Evolutionary conservation across 2,329 filamentous ascomycete species (phyloP).

Genomic region (Gaeumannomyces tritici): DNA sequence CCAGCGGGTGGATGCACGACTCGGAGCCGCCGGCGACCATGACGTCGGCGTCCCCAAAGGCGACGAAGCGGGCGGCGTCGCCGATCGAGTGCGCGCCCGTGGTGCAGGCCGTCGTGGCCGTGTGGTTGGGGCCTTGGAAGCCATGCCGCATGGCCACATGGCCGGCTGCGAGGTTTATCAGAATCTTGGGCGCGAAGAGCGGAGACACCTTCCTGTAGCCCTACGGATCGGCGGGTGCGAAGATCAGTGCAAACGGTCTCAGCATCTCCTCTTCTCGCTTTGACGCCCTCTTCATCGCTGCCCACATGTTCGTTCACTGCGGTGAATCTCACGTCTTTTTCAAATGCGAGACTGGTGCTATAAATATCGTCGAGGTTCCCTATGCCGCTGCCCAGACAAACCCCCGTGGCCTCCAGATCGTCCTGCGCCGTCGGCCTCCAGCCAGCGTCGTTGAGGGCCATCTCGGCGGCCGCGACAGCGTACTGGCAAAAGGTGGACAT

Average conservation of each 20-base stretch:
- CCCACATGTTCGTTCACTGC: neutral
- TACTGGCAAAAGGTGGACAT: slow-evolving; percentile 93
- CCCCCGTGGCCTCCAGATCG: slow-evolving; percentile 69
- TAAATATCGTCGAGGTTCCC: slow-evolving; percentile 90
- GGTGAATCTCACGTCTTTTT: slow-evolving; percentile 50
- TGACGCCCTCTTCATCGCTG: neutral
- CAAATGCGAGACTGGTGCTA: slow-evolving; percentile 67
- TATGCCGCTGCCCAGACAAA: slow-evolving; percentile 91
- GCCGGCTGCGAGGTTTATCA: slow-evolving; percentile 92
- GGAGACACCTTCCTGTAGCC: slow-evolving; percentile 91
- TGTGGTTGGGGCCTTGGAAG: slow-evolving; percentile 84
- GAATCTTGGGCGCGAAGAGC: slow-evolving; percentile 81
- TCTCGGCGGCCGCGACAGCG: slow-evolving; percentile 74
- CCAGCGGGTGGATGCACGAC: slow-evolving; percentile 89
- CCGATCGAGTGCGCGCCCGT: slow-evolving; percentile 93
- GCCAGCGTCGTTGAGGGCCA: slow-evolving; percentile 74
- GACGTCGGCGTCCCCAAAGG: slow-evolving; percentile 83
- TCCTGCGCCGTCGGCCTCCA: slow-evolving; percentile 56
- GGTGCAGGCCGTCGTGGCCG: slow-evolving; percentile 89
- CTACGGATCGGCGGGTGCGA: slow-evolving; percentile 28
- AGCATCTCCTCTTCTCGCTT: neutral
- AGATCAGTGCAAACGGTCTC: neutral
- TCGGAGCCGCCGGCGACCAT: slow-evolving; percentile 96
- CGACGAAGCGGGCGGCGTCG: slow-evolving; percentile 86
- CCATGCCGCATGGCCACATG: slow-evolving; percentile 91